A percentile compares a stretch with the other conserved stretches of the same genome.
Conservation (phyloP, 495 filamentous ascomycete genomes). For the Hypoxylon trugodes region DNA sequence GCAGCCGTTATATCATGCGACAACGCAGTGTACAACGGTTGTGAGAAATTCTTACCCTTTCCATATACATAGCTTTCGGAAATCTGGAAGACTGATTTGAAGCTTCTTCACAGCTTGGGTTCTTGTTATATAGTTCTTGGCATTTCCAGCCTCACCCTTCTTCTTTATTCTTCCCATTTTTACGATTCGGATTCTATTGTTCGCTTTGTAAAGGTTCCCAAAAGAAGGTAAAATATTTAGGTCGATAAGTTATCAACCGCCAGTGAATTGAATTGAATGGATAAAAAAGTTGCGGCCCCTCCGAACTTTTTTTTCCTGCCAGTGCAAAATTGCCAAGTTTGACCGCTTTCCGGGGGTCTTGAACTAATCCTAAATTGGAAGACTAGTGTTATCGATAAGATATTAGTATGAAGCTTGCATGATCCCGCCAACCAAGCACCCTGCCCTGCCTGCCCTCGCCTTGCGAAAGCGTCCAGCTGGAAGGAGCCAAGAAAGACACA, state of each 20-base stretch:
- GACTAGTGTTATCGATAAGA: constrained; percentile 17
- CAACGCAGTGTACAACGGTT: neutral
- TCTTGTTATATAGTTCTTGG: constrained; percentile 98
- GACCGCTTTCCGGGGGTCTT: constrained; percentile 26
- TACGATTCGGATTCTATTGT: constrained; percentile 6
- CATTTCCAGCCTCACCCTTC: constrained; percentile 91
- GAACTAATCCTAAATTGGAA: neutral
- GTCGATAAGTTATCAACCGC: neutral
- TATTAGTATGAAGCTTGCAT: neutral
- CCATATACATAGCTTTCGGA: constrained; percentile 97
- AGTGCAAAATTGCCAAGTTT: constrained; percentile 24
- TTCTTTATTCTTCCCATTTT: constrained; percentile 91
- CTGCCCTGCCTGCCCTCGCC: constrained; percentile 2
- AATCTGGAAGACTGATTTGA: constrained; percentile 95
- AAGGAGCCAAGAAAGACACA: constrained; percentile 31
- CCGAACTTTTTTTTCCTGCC: constrained; percentile 49
- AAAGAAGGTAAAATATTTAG: neutral
- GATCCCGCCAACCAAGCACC: neutral
- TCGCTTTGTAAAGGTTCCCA: neutral
- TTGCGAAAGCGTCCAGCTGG: constrained; percentile 17
- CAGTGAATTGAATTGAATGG: constrained; percentile 18
- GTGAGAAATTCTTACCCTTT: constrained; percentile 63
- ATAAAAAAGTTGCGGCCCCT: constrained; percentile 34
- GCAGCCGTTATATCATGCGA: neutral
- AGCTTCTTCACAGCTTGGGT: constrained; percentile 97